phyloP scores from a whole-genome alignment of 2,329 filamentous ascomycete genomes.

The Nothophaeocryptopus gaeumannii region DNA sequence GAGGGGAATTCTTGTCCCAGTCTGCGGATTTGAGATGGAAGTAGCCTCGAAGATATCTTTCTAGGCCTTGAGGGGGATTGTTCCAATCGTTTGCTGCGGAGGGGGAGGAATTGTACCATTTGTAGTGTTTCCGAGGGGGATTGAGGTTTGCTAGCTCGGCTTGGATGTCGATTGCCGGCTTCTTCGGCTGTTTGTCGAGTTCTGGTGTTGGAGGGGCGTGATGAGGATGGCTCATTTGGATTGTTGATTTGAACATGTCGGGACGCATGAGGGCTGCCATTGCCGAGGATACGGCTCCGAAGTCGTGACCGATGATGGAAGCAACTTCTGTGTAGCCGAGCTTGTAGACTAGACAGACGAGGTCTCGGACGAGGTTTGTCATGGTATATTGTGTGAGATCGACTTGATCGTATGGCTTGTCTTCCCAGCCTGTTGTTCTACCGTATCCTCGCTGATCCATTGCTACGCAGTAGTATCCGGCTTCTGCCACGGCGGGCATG shows the following conservation, averaged over 20 bases:
- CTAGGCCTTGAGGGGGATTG: slow-evolving; percentile 51
- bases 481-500: slow-evolving; percentile 55
- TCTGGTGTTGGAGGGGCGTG: slow-evolving; percentile 52
- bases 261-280: slow-evolving; percentile 61
- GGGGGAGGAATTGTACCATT: slow-evolving; percentile 60
- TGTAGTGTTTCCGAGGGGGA: slow-evolving; percentile 66
- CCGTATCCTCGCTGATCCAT: slow-evolving; percentile 68
- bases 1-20: slow-evolving; percentile 51
- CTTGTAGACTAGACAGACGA: slow-evolving; percentile 59
- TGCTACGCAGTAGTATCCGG: slow-evolving; percentile 64
- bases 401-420: slow-evolving; percentile 48
- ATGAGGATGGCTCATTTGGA: slow-evolving; percentile 66
- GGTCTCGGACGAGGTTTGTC: slow-evolving; percentile 60
- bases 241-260: slow-evolving; percentile 61
- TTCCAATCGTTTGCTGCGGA: slow-evolving; percentile 50
- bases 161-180: slow-evolving; percentile 49
- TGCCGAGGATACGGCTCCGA: slow-evolving; percentile 60
- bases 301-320: slow-evolving; percentile 65
- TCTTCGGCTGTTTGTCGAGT: slow-evolving; percentile 44
- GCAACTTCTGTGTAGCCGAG: slow-evolving; percentile 58
- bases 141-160: slow-evolving; percentile 53
- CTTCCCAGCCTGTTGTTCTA: slow-evolving; percentile 61
- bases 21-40: slow-evolving; percentile 66
- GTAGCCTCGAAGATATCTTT: slow-evolving; percentile 63
- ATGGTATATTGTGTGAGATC: slow-evolving; percentile 58